Evolutionary conservation across 345 rosid species (phyloP).

Genomic region (Populus simonii): DNA sequence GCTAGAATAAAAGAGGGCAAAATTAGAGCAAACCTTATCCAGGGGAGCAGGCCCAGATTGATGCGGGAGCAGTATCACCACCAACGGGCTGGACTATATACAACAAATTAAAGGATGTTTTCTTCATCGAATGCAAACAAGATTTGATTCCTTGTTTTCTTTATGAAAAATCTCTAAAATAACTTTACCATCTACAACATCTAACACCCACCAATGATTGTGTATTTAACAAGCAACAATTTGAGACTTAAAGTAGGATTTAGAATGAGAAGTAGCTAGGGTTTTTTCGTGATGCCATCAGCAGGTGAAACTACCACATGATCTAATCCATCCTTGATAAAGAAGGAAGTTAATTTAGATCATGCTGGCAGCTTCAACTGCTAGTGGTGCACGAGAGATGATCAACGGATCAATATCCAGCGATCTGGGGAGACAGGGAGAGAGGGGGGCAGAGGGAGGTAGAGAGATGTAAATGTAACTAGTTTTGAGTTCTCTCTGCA

Average conservation of each 20-base stretch:
- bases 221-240: background rate
- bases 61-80: no score
- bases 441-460: no score
- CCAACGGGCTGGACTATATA: no score
- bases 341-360: slow-evolving; percentile 23
- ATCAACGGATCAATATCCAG: no score
- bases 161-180: no score
- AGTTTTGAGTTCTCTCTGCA: background rate
- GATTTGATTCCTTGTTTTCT: no score
- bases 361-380: slow-evolving; percentile 99
- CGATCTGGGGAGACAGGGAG: background rate
- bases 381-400: slow-evolving; percentile 35
- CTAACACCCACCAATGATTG: no score
- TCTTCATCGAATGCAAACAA: no score
- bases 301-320: slow-evolving; percentile 56
- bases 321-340: slow-evolving; percentile 33
- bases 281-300: slow-evolving; percentile 35
- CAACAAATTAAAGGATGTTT: no score
- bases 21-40: background rate
- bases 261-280: background rate
- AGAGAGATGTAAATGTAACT: background rate
- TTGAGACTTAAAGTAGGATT: background rate
- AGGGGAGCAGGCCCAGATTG: no score
- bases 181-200: no score
- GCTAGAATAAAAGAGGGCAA: no score